These are phyloP conservation scores for Rubia tinctorum DNA, from an alignment of 305 asterid genomes.

Conservation along the genomic window DNA sequence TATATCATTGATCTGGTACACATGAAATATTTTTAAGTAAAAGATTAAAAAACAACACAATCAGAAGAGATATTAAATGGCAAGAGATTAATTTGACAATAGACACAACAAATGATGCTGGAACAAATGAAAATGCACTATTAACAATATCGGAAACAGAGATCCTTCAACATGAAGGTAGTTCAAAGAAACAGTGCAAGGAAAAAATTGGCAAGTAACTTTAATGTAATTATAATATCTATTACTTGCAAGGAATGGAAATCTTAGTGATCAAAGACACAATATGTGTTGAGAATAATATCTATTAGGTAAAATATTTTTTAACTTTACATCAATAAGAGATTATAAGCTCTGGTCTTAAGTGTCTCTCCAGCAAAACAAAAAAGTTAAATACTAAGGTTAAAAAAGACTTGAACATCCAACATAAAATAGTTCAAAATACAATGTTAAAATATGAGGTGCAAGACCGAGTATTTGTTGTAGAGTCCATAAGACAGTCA, in stretches of 20 bases:
- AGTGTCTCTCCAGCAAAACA: background rate
- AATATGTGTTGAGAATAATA: background rate
- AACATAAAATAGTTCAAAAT: background rate
- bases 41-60: background rate
- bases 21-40: background rate
- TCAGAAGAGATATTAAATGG: background rate
- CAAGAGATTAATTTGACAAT: slow-evolving; percentile 70
- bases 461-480: too few relatives aligned
- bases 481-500: too few relatives aligned
- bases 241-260: too few relatives aligned
- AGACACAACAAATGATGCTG: slow-evolving; percentile 98
- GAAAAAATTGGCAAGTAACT: background rate
- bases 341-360: background rate
- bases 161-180: slow-evolving; percentile 56
- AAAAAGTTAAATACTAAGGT: background rate
- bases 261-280: too few relatives aligned
- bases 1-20: background rate
- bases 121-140: slow-evolving; percentile 90
- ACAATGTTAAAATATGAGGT: too few relatives aligned
- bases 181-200: slow-evolving; percentile 3
- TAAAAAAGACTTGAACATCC: background rate
- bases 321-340: background rate
- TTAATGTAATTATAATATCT: background rate
- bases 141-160: slow-evolving; percentile 77
- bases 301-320: background rate